Percentiles rank a stretch among this genome's conserved stretches.
These are phyloP conservation scores for Ceratocystis cubensis DNA, from an alignment of 2,329 filamentous ascomycete genomes.

Conservation along the genomic window DNA sequence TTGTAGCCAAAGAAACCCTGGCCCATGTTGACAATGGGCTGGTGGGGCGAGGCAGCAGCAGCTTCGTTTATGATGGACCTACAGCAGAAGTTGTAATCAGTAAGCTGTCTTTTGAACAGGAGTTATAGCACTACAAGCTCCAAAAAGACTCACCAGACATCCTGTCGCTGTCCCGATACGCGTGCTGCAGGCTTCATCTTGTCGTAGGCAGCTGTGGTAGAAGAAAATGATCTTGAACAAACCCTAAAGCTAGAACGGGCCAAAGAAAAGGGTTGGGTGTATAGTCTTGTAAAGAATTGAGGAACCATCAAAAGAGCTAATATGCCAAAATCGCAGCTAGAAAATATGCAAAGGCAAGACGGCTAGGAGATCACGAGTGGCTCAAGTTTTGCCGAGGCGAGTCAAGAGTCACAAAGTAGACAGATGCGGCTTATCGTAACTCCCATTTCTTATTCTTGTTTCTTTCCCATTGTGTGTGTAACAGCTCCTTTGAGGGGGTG, in stretches of 20 bases:
- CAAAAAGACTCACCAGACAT: conserved; percentile 38
- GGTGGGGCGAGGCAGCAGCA: conserved; percentile 47
- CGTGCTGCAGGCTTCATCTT: conserved; percentile 41
- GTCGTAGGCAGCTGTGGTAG: conserved; percentile 28
- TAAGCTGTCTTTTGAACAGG: background rate
- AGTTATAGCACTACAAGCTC: background rate
- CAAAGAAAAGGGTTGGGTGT: background rate
- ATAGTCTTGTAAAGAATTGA: background rate
- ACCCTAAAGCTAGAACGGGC: background rate
- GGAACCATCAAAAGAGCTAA: background rate
- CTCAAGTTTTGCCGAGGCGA: background rate
- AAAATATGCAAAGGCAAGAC: background rate
- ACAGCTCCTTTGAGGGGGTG: background rate
- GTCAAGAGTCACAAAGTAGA: background rate
- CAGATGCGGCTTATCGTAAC: background rate
- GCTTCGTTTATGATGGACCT: conserved; percentile 57
- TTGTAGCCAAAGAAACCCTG: conserved; percentile 84
- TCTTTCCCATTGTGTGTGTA: background rate
- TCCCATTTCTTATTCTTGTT: background rate
- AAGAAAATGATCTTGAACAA: conserved; percentile 1
- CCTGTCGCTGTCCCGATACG: conserved; percentile 38
- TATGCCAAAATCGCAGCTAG: background rate
- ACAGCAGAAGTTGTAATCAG: background rate
- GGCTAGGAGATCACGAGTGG: background rate
- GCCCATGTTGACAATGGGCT: conserved; percentile 54